Base-by-base conservation (phyloP, 805 yeast genomes). In the Candida coleopterorum region DNA sequence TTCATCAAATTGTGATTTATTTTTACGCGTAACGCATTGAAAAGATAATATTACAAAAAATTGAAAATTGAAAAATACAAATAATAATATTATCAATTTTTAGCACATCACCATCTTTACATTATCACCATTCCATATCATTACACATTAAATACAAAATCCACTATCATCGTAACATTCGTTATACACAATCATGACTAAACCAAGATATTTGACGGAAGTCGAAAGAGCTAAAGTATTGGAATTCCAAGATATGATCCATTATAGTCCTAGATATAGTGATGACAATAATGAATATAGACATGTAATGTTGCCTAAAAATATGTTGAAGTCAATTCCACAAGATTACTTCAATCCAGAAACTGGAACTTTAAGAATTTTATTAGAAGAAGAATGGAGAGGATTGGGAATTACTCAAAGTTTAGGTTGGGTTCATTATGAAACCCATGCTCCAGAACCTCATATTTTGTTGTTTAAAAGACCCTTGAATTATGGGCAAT, bases 401-500 rank as follows among this genome's bases (percentile, higher is more conserved):
- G 97, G 97, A 1, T 67, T 93, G 34, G 99, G 99, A 2, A 88
- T 93, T 52, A 93, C 97, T 6, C 99, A 93, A 60, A 85, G 95
- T 25, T 68, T 93, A 42, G 98, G 98, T 1, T 93, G 98, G 98
- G 93, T 75, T 37, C 98, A 93, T 60, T 93, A 90, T 55, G 98
- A 93, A 53, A 89, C 96, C 28, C 98, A 93, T 58, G 73, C 97
- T 1, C 99, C 99, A 29, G 99, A 93, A 61, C 99, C 99, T 18
- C 98, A 93, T 56, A 93, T 93, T 42, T 67, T 93, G 43, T 70
- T 93, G 42, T 93, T 93, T 52, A 72, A 70, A 62, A 74, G 89
- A 52, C 76, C 85, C 14, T 66, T 75, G 29, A 74, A 75, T 49
- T 76, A 68, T 46, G 81, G 68, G 34, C 68, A 62, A 49, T 64